phyloP scores from a whole-genome alignment of 2,329 filamentous ascomycete species.

The Fusarium sp. region DNA sequence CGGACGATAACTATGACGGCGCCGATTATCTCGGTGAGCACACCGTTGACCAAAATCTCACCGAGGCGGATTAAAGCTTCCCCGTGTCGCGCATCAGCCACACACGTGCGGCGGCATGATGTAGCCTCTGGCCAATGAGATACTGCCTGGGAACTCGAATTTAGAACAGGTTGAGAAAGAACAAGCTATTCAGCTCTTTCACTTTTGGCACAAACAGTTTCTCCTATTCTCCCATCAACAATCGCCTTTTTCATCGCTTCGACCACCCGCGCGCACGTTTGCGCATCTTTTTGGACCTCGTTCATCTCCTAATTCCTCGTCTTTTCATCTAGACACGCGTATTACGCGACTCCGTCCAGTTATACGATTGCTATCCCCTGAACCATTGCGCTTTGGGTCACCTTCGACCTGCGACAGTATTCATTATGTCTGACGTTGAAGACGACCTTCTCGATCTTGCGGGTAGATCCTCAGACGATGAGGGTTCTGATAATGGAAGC shows the following conservation, averaged over 20 bases:
- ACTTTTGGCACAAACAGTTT: slow-evolving; percentile 27
- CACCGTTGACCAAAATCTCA: slow-evolving; percentile 17
- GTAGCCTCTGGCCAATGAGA: slow-evolving; percentile 43
- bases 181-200: slow-evolving; percentile 29
- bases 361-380: slow-evolving; percentile 13
- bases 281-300: slow-evolving; percentile 12
- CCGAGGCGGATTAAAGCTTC: slow-evolving; percentile 44
- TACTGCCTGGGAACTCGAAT: slow-evolving; percentile 35
- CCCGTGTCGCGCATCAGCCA: slow-evolving; percentile 35
- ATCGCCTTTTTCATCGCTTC: slow-evolving; percentile 14
- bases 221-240: slow-evolving; percentile 25
- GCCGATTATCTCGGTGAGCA: slow-evolving; percentile 31
- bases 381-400: slow-evolving; percentile 21
- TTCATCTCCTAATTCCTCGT: background rate
- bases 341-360: slow-evolving; percentile 20
- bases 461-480: slow-evolving; percentile 77
- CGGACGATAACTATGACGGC: slow-evolving; percentile 42
- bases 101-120: slow-evolving; percentile 45
- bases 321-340: slow-evolving; percentile 22
- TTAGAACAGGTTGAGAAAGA: slow-evolving; percentile 39
- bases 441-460: slow-evolving; percentile 94
- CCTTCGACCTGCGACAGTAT: slow-evolving; percentile 3
- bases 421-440: slow-evolving; percentile 86
- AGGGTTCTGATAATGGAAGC: slow-evolving; percentile 64
- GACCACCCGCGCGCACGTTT: slow-evolving; percentile 11